A percentile compares a stretch with the other conserved stretches of the same genome.
Evolutionary conservation across 2,329 filamentous ascomycete species (phyloP).

Genomic region (Neofusicoccum laricinum): DNA sequence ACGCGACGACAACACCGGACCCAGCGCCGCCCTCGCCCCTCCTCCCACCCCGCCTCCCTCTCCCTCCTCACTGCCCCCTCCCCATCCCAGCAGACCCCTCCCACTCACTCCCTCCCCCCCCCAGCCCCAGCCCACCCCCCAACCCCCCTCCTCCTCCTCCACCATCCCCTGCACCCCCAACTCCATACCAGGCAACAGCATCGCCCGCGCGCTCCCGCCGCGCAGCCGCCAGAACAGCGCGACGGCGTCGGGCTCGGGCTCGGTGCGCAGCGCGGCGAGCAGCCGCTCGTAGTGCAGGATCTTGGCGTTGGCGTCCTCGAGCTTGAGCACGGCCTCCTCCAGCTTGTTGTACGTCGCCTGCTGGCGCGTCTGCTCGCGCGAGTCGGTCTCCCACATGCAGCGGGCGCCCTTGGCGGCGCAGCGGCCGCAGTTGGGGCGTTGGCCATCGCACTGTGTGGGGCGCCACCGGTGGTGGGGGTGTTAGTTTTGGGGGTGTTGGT

Average conservation of each 20-base stretch:
- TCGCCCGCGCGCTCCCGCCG: background rate
- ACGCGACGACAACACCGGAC: no score
- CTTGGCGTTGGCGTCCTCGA: constrained; percentile 2
- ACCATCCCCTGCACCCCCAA: background rate
- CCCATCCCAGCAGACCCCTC: no score
- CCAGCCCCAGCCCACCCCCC: background rate
- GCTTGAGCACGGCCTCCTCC: constrained; percentile 9
- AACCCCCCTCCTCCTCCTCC: background rate
- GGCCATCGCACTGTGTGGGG: background rate
- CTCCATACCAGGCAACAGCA: background rate
- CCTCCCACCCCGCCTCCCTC: no score
- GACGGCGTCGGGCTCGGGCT: background rate
- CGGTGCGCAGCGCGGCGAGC: constrained; percentile 2
- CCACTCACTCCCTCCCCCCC: background rate
- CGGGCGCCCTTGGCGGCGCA: background rate
- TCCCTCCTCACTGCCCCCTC: no score
- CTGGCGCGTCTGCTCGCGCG: constrained; percentile 11
- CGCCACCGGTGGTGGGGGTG: background rate
- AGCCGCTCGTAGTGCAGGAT: background rate
- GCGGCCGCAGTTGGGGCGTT: background rate
- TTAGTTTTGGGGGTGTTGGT: background rate
- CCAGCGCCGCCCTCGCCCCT: no score
- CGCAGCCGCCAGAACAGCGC: background rate
- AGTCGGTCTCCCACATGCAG: constrained; percentile 12
- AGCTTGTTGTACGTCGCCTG: constrained; percentile 9